phyloP scores from a whole-genome alignment of 208 protist genomes.

The Histomonas meleagridis region DNA sequence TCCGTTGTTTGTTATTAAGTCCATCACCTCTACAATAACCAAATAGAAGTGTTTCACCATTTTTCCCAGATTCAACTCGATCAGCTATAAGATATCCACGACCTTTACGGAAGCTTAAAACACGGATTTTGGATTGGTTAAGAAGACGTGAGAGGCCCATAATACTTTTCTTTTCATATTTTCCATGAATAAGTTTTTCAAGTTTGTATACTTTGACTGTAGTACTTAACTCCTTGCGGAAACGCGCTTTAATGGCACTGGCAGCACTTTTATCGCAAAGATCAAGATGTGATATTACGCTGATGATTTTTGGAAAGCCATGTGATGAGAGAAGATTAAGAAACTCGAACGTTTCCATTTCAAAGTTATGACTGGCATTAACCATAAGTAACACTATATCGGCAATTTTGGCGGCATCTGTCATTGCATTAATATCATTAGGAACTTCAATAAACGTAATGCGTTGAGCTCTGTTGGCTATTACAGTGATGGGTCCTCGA shows the following conservation, averaged over 20 bases:
- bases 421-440: conserved; percentile 91
- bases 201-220: conserved; percentile 10
- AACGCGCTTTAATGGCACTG: background rate
- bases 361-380: conserved; percentile 89
- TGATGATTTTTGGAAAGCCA: conserved; percentile 93
- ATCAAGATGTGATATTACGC: conserved; percentile 94
- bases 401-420: conserved; percentile 86
- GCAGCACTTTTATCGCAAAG: conserved; percentile 68
- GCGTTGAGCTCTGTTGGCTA: conserved; percentile 75
- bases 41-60: conserved; percentile 78
- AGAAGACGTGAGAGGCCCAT: conserved; percentile 83
- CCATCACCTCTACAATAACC: conserved; percentile 88
- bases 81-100: conserved; percentile 87
- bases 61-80: conserved; percentile 73
- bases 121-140: conserved; percentile 84
- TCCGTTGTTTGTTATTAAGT: conserved; percentile 62
- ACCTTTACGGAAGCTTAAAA: conserved; percentile 80
- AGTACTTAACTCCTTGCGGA: conserved; percentile 10
- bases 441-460: conserved; percentile 94
- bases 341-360: conserved; percentile 99
- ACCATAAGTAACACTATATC: conserved; percentile 91
- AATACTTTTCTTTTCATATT: conserved; percentile 67
- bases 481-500: conserved; percentile 86
- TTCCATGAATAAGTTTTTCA: background rate
- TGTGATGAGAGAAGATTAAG: conserved; percentile 90